Evolutionary conservation across 441 rosid species (phyloP).

Genomic region (Macaranga tanarius): DNA sequence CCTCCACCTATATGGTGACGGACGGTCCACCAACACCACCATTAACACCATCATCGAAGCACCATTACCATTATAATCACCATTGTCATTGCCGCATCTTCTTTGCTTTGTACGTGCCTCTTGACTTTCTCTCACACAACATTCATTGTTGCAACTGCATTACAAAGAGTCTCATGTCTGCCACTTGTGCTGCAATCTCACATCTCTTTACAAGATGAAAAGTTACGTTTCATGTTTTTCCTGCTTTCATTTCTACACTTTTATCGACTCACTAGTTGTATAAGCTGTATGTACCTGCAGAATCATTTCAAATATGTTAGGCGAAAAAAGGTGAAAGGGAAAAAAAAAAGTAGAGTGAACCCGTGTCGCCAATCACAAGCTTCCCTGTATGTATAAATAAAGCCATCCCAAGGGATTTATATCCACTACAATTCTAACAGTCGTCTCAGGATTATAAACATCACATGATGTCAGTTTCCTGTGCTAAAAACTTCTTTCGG

Average conservation of each 20-base stretch:
- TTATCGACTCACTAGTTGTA: conserved; percentile 44
- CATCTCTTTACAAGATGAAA: conserved; percentile 30
- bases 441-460: conserved; percentile 10
- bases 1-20: conserved; percentile 58
- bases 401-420: conserved; percentile 39
- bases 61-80: conserved; percentile 31
- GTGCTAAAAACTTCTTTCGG: conserved; percentile 62
- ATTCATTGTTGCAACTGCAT: conserved; percentile 39
- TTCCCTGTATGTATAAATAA: conserved; percentile 33
- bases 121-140: conserved; percentile 12
- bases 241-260: conserved; percentile 29
- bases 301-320: conserved; percentile 34
- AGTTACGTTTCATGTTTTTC: conserved; percentile 27
- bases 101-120: conserved; percentile 18
- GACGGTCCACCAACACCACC: conserved; percentile 56
- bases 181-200: conserved; percentile 50
- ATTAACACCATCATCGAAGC: conserved; percentile 29
- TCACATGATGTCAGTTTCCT: conserved; percentile 52
- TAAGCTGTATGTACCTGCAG: conserved; percentile 31
- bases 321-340: conserved; percentile 37
- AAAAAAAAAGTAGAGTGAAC: conserved; percentile 31
- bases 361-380: conserved; percentile 53
- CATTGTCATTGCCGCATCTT: conserved; percentile 14
- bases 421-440: conserved; percentile 27
- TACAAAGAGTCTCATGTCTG: conserved; percentile 53